Evolutionary conservation across 1,284 basidiomycete species (phyloP).

Genomic region (Malassezia cuniculi): DNA sequence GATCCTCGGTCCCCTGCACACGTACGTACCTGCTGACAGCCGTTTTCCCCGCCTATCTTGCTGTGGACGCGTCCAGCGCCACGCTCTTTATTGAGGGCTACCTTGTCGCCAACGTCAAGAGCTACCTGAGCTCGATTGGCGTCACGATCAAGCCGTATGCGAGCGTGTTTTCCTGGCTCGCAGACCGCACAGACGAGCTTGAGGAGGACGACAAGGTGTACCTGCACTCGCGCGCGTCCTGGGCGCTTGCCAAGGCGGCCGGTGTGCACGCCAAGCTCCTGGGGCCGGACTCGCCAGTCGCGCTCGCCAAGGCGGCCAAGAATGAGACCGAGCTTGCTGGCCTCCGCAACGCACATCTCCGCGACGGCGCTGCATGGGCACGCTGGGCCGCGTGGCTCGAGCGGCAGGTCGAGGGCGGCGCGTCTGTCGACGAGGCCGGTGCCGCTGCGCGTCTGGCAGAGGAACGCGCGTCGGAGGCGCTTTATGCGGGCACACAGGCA

Average conservation of each 20-base stretch:
- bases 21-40: conserved; percentile 12
- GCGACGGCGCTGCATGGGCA: conserved; percentile 40
- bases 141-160: conserved; percentile 8
- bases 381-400: conserved; percentile 43
- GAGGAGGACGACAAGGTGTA: not conserved
- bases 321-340: conserved; percentile 33
- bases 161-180: conserved; percentile 5
- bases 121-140: conserved; percentile 2
- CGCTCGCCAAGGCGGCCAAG: conserved; percentile 35
- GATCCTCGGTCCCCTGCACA: conserved; percentile 59
- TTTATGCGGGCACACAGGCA: conserved; percentile 32
- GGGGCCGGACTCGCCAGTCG: conserved; percentile 16
- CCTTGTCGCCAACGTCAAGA: conserved; percentile 16
- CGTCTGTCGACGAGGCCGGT: conserved; percentile 23
- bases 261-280: conserved; percentile 15
- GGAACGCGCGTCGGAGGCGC: conserved; percentile 17
- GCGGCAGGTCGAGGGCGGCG: conserved; percentile 20
- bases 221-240: conserved; percentile 12
- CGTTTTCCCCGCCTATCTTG: conserved; percentile 36
- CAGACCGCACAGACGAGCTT: not conserved
- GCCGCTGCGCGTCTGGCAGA: conserved; percentile 25
- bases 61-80: conserved; percentile 15
- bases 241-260: conserved; percentile 28
- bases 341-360: conserved; percentile 29
- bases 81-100: conserved; percentile 24